phyloP scores from a whole-genome alignment of 306 rosid species.

The Quercus cerris region DNA sequence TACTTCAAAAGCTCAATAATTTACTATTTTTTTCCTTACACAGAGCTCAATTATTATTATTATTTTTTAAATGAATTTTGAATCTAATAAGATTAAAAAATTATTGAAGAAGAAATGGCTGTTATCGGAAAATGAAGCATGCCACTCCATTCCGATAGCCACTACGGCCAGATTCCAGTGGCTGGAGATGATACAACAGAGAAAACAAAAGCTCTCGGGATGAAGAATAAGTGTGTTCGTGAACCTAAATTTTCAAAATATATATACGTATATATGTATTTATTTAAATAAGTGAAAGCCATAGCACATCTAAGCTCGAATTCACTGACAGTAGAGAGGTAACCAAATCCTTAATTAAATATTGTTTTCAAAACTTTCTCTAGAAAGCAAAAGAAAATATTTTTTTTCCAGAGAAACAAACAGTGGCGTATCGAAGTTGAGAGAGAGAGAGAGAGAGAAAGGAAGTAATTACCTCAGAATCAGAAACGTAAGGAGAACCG shows the following conservation, averaged over 20 bases:
- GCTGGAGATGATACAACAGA: background rate
- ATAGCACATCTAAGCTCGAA: background rate
- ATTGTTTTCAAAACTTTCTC: background rate
- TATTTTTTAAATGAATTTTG: too few species aligned
- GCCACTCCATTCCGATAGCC: too few species aligned
- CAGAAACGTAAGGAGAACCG: background rate
- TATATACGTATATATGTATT: too few species aligned
- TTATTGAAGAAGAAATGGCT: too few species aligned
- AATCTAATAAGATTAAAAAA: too few species aligned
- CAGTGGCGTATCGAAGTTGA: background rate
- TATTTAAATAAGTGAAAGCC: too few species aligned
- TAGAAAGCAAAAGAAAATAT: too few species aligned
- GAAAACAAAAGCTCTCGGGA: background rate
- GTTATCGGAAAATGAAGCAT: too few species aligned
- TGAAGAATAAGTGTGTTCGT: too few species aligned
- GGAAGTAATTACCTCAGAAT: conserved; percentile 17
- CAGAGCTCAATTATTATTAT: too few species aligned
- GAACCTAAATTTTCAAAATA: too few species aligned
- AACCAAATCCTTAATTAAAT: background rate
- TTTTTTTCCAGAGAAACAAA: background rate
- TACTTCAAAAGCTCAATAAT: background rate
- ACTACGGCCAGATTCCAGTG: background rate
- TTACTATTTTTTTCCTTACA: too few species aligned
- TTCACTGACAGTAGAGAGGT: background rate
- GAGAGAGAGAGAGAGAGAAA: background rate